Evolutionary conservation across 148 eudicot genomes (phyloP).

Genomic region (Dianthus caryophyllus): DNA sequence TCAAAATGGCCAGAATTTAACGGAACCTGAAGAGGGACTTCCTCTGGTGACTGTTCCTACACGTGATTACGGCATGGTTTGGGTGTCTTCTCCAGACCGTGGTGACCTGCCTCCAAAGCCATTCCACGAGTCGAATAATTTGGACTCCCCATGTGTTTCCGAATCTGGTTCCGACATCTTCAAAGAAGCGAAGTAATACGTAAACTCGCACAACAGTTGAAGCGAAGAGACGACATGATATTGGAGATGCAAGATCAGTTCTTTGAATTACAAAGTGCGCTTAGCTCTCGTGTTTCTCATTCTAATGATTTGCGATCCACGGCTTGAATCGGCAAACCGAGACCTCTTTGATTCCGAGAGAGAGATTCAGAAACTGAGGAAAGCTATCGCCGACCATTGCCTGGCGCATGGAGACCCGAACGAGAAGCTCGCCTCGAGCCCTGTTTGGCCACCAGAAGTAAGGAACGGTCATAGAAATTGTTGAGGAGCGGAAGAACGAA

Average conservation of each 20-base stretch:
- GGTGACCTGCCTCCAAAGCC: conserved; percentile 82
- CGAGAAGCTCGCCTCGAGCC: conserved; percentile 23
- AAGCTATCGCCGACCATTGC: conserved; percentile 87
- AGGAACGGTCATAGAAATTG: conserved; percentile 60
- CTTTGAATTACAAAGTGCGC: conserved; percentile 63
- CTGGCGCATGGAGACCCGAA: conserved; percentile 43
- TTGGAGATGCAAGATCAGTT: conserved; percentile 97
- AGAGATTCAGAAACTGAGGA: conserved; percentile 87
- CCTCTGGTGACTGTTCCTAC: conserved; percentile 72
- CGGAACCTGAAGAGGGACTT: conserved; percentile 60
- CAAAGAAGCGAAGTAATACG: conserved; percentile 89
- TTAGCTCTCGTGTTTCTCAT: conserved; percentile 55
- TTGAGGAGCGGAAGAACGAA: conserved; percentile 50
- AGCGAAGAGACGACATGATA: conserved; percentile 88
- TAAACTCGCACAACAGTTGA: conserved; percentile 85
- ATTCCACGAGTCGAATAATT: conserved; percentile 72
- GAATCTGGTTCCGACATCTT: conserved; percentile 92
- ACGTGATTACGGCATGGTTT: conserved; percentile 57
- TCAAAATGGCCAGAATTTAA: conserved; percentile 37
- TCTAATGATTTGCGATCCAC: conserved; percentile 69
- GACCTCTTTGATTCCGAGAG: conserved; percentile 80
- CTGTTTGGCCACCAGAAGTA: too few relatives aligned
- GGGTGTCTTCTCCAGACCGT: conserved; percentile 86
- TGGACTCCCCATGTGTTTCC: conserved; percentile 83
- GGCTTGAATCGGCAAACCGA: conserved; percentile 69